A percentile compares a stretch with the other conserved stretches of the same genome.
Evolutionary conservation across 2,329 filamentous ascomycete species (phyloP).

Genomic region (Dissoconium aciculare): DNA sequence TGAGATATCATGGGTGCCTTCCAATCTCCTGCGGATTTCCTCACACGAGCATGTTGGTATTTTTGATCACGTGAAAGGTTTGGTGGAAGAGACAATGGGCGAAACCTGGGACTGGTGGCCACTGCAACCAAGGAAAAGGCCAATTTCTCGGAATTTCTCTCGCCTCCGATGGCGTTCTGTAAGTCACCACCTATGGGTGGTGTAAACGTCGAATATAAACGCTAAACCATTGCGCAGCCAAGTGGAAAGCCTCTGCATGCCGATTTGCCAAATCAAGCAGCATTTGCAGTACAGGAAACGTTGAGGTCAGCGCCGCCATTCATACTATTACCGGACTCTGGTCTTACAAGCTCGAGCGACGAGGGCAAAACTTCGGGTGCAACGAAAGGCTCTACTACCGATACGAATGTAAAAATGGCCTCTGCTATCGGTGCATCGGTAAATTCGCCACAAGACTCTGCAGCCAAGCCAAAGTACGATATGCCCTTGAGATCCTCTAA

Average conservation of each 20-base stretch:
- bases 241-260: neutral
- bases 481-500: too few species aligned
- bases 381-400: too few species aligned
- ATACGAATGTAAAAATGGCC: too few species aligned
- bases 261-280: conserved; percentile 1
- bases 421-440: too few species aligned
- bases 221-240: conserved; percentile 1
- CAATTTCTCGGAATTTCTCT: neutral
- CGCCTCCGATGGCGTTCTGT: neutral
- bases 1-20: conserved; percentile 3
- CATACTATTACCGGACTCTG: too few species aligned
- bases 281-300: neutral
- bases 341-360: too few species aligned
- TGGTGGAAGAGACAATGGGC: conserved; percentile 1
- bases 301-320: conserved; percentile 1
- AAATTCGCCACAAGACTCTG: too few species aligned
- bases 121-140: neutral
- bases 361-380: too few species aligned
- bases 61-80: conserved; percentile 1
- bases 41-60: neutral
- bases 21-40: neutral
- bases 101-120: conserved; percentile 5
- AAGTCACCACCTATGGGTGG: too few species aligned
- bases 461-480: too few species aligned
- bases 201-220: too few species aligned